Evolutionary conservation across 2,329 filamentous ascomycete species (phyloP), one percentile per base, ranked within the genome.

Genomic region (Xylariales sp.): DNA sequence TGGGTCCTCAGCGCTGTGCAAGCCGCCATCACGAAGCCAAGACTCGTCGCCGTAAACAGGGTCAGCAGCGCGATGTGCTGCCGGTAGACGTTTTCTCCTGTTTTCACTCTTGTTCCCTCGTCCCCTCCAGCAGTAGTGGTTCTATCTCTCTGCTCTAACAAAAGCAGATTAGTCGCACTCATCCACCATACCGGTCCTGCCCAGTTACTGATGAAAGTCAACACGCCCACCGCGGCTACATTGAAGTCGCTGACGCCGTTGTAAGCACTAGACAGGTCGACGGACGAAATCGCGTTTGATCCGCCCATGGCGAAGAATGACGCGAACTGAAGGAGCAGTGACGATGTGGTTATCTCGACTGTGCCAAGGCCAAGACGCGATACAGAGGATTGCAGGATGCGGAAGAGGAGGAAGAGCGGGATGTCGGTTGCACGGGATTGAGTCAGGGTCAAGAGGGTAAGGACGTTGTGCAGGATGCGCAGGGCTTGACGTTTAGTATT

Each of bases 131-230:
- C 55, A 46, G 9, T 21, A 20, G 38, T 24, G 6, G 19, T 28
- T 24, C 15, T 18, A 38, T 38, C 59, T n/a, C n/a, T n/a, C n/a
- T n/a, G n/a, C 35, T 64, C 51, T 11, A 86, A 57, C 1, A 85
- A 65, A 7, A 87, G 60, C 15, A 81, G 64, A 3, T 74, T 80
- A 1, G 80, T 78, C 12, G 80, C 82, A 3, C 78, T 82, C 3
- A 76, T 73, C 88, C 90, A 98, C 78, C 87, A 97, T 9, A 97
- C 77, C 0, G 90, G 81, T 0, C 86, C 93, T 0, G 88, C 82
- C 90, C 91, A 98, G 60, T 98, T 98, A 52, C 86, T 80, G 5
- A 88, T 60, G 56, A 96, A 95, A 2, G 90, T 89, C 38, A 98
- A 71, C 3, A 87, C 47, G 1, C 88, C 93, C 12, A 98, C 93